Evolutionary conservation across 768 basidiomycete genomes (phyloP).

Genomic region (Tricholoma matsutake): DNA sequence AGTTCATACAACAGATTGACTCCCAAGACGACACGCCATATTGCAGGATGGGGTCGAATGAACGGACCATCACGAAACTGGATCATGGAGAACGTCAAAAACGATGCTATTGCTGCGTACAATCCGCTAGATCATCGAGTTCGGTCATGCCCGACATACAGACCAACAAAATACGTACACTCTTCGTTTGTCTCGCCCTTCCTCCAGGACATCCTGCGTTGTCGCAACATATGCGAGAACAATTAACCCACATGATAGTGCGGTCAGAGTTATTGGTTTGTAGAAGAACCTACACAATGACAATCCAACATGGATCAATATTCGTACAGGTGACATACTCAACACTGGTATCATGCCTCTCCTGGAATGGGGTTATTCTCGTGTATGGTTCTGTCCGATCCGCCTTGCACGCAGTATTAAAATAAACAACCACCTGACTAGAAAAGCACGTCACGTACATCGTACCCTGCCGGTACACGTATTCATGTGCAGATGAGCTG

Average conservation of each 20-base stretch:
- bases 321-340: slow-evolving; percentile 49
- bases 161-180: slow-evolving; percentile 50
- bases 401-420: slow-evolving; percentile 47
- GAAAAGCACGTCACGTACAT: slow-evolving; percentile 51
- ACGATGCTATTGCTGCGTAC: slow-evolving; percentile 71
- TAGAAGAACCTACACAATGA: slow-evolving; percentile 70
- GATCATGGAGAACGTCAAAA: slow-evolving; percentile 79
- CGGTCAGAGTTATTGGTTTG: slow-evolving; percentile 77
- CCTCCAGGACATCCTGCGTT: slow-evolving; percentile 79
- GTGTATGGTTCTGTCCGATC: slow-evolving; percentile 84
- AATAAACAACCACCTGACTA: slow-evolving; percentile 16
- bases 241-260: slow-evolving; percentile 62
- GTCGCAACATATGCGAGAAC: slow-evolving; percentile 79
- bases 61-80: slow-evolving; percentile 91
- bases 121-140: slow-evolving; percentile 50
- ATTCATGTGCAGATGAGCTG: slow-evolving; percentile 13
- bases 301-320: slow-evolving; percentile 10
- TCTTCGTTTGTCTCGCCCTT: slow-evolving; percentile 77
- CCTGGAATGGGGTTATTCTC: slow-evolving; percentile 79
- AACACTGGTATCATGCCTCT: slow-evolving; percentile 76
- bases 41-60: slow-evolving; percentile 83
- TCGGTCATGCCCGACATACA: slow-evolving; percentile 5
- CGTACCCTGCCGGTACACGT: slow-evolving; percentile 60
- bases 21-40: slow-evolving; percentile 79
- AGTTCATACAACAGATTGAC: slow-evolving; percentile 83